Percentiles rank a stretch among this genome's conserved stretches.
These are phyloP conservation scores for Aspergillus sp. DNA, from an alignment of 2,329 filamentous ascomycete genomes.

Conservation along the genomic window DNA sequence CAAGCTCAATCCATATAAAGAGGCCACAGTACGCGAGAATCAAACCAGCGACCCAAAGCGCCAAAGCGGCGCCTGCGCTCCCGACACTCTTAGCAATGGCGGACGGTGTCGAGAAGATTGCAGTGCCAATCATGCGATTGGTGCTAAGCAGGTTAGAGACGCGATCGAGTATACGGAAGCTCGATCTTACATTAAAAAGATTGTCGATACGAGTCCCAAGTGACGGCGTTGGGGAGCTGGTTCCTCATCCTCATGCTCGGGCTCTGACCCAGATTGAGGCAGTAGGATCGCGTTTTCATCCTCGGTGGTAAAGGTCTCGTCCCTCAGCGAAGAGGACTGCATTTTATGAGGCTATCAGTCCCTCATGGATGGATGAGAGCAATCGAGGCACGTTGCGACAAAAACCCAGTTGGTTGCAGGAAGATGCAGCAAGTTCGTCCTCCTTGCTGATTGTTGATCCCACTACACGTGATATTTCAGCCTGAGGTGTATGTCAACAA, in stretches of 20 bases:
- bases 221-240: conserved; percentile 2
- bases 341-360: not conserved
- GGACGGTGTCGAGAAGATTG: conserved; percentile 60
- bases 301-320: not conserved
- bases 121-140: conserved; percentile 13
- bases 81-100: conserved; percentile 64
- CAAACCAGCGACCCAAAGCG: conserved; percentile 63
- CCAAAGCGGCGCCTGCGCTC: conserved; percentile 61
- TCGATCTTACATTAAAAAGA: conserved; percentile 5
- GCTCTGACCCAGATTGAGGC: not conserved
- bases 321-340: not conserved
- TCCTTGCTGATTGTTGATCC: too few species aligned
- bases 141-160: not conserved
- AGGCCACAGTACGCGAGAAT: conserved; percentile 60
- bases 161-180: not conserved
- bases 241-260: not conserved
- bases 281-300: conserved; percentile 8
- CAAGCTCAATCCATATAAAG: conserved; percentile 63
- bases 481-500: too few species aligned
- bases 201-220: conserved; percentile 6
- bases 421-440: too few species aligned
- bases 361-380: not conserved
- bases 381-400: fast-evolving
- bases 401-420: not conserved
- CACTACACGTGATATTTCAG: too few species aligned